Percentiles rank a stretch among this genome's conserved stretches.
Conservation (phyloP, 768 basidiomycete genomes). For the Mycena polygramma region DNA sequence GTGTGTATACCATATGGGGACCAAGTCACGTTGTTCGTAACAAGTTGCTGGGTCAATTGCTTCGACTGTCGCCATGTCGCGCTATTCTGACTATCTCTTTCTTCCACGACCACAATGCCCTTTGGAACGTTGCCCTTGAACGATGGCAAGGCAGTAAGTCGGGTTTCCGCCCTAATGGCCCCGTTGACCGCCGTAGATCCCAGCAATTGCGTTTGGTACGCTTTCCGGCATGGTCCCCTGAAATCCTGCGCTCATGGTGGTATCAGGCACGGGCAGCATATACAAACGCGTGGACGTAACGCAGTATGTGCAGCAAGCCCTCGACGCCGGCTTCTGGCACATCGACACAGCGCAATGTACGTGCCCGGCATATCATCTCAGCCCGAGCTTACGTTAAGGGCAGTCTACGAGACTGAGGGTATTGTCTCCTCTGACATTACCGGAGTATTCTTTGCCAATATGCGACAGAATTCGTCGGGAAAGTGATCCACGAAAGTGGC, state of each 20-base stretch:
- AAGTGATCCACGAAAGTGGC: slow-evolving; percentile 46
- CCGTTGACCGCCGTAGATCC: slow-evolving; percentile 49
- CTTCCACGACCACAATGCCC: slow-evolving; percentile 42
- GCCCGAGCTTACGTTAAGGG: not conserved
- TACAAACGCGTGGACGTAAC: slow-evolving; percentile 53
- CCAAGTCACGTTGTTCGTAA: too few species aligned
- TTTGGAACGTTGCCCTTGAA: slow-evolving; percentile 43
- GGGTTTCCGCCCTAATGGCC: not conserved
- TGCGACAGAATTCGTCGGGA: slow-evolving; percentile 42
- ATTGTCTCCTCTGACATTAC: slow-evolving; percentile 34
- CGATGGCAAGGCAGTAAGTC: slow-evolving; percentile 45
- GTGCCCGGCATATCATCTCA: not conserved
- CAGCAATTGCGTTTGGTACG: slow-evolving; percentile 60
- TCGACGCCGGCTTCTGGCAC: slow-evolving; percentile 62
- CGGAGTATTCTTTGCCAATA: slow-evolving; percentile 35
- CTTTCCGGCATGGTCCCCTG: slow-evolving; percentile 37
- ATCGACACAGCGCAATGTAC: slow-evolving; percentile 62
- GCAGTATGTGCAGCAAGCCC: slow-evolving; percentile 57
- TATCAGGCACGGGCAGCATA: slow-evolving; percentile 34
- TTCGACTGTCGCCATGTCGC: not conserved
- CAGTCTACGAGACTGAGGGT: slow-evolving; percentile 40
- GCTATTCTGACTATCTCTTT: not conserved
- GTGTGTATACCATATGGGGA: too few species aligned
- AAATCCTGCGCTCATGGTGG: not conserved
- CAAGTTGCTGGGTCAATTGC: too few species aligned